Base-by-base conservation (phyloP, 176 grass and related monocot species). In the Triticum turgidum region DNA sequence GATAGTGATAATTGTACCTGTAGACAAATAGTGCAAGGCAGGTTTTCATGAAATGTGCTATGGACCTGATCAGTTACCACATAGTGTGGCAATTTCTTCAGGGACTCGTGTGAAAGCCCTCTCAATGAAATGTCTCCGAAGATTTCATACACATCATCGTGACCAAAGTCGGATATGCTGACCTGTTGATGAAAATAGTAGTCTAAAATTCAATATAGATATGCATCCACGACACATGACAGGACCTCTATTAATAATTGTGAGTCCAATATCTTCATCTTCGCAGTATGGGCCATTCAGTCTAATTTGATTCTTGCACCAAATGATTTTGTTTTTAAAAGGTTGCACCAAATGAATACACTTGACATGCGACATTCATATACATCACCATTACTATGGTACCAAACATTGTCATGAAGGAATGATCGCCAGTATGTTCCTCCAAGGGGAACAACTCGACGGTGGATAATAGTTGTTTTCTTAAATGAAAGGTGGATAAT, bases 11-110 rank as follows among this genome's bases (percentile, higher is more conserved):
- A 10, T 25, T 61, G 11, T 92, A 94, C 94, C 94, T 97, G 94
- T 84, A 97, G 84, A 81, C 94, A 97, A 62, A 97, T 92, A 34
- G 90, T 74, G 83, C 94, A 97, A 41, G 89, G 84, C 80, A 87
- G 51, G 79, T 85, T 77, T 71, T 97, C 92, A 38, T 86, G 89
- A 72, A 83, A 79, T 13, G 77, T 74, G 65, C 77, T 86, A 44
- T 59, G 73, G 21, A 65, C 78, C 61, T 90, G 89, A 44, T 97
- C 82, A 76, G 89, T 83, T 65, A 94, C 69, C 44, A 90, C 89
- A 83, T 85, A 83, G 42, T 71, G 71, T 82, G 94, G 92, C 58
- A 97, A 80, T 75, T 90, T 92, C 65, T 92, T 94, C 78, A 97
- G 42, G 27, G 86, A 97, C 7, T 97, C 92, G 7, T 72, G 25